phyloP scores from a whole-genome alignment of 495 filamentous ascomycete species.

The Penicillium cosmopolitanum region DNA sequence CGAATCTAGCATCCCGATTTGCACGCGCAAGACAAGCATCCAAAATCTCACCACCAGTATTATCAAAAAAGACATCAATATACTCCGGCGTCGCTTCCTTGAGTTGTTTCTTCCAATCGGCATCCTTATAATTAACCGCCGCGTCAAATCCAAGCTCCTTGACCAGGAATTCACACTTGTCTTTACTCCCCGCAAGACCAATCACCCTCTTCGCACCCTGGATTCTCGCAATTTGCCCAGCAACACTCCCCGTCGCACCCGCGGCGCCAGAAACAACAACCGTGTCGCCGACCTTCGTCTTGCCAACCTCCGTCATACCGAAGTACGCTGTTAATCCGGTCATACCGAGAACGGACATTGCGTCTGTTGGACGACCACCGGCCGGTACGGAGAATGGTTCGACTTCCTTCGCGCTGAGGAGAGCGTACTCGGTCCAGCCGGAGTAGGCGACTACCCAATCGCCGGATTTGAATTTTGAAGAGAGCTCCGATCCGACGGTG shows the following conservation, averaged over 20 bases:
- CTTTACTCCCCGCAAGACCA: constrained; percentile 53
- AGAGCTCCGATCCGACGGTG: constrained; percentile 39
- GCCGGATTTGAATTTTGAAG: constrained; percentile 50
- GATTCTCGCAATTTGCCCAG: constrained; percentile 69
- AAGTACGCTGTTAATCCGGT: constrained; percentile 71
- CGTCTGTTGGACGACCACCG: constrained; percentile 57
- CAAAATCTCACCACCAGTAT: constrained; percentile 59
- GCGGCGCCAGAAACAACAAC: constrained; percentile 72
- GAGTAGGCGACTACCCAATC: constrained; percentile 52
- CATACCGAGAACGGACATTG: constrained; percentile 60
- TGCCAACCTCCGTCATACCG: constrained; percentile 62
- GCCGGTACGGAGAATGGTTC: constrained; percentile 49
- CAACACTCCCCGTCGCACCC: constrained; percentile 70
- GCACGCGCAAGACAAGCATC: constrained; percentile 53
- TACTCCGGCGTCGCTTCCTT: constrained; percentile 50
- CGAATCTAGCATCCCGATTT: constrained; percentile 52
- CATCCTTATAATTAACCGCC: constrained; percentile 60
- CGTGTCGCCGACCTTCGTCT: constrained; percentile 60
- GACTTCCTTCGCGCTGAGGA: constrained; percentile 50
- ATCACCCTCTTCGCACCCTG: constrained; percentile 58
- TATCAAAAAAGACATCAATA: constrained; percentile 64
- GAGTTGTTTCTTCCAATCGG: constrained; percentile 55
- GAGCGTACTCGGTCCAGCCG: constrained; percentile 67
- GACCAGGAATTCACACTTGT: constrained; percentile 54
- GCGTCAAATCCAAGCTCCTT: constrained; percentile 53